phyloP scores from a whole-genome alignment of 805 yeast genomes.

The Saccharomyces paradoxus region DNA sequence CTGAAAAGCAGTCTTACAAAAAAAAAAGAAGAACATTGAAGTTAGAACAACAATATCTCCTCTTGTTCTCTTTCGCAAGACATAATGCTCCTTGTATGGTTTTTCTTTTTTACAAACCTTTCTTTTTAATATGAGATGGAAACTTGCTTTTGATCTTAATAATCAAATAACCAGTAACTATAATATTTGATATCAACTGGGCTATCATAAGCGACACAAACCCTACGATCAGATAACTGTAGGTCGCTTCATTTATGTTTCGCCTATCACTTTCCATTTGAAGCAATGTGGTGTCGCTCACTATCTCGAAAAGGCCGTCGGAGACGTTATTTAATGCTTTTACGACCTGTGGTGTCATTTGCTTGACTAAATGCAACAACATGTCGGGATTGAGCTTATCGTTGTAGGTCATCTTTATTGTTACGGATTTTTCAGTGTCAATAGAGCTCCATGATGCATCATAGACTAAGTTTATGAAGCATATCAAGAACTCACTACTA shows the following conservation, averaged over 20 bases:
- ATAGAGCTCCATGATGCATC: constrained; percentile 32
- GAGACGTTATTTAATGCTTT: constrained; percentile 3
- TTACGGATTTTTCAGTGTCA: constrained; percentile 17
- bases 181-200: neutral
- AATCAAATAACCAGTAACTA: neutral
- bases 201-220: neutral
- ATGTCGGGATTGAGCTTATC: neutral
- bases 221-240: neutral
- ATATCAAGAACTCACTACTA: constrained; percentile 15
- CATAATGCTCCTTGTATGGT: no score
- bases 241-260: constrained; percentile 9
- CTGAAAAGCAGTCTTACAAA: neutral
- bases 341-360: neutral
- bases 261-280: constrained; percentile 11
- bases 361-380: neutral
- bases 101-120: neutral
- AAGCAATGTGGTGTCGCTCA: constrained; percentile 6
- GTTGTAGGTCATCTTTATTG: constrained; percentile 12
- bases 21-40: no score
- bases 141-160: neutral
- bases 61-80: neutral
- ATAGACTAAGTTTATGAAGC: constrained; percentile 25
- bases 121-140: neutral
- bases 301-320: constrained; percentile 3
- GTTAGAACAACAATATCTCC: no score